Evolutionary conservation across 192 early-diverging fungal species (phyloP).

Genomic region (Spinellus fusiger): DNA sequence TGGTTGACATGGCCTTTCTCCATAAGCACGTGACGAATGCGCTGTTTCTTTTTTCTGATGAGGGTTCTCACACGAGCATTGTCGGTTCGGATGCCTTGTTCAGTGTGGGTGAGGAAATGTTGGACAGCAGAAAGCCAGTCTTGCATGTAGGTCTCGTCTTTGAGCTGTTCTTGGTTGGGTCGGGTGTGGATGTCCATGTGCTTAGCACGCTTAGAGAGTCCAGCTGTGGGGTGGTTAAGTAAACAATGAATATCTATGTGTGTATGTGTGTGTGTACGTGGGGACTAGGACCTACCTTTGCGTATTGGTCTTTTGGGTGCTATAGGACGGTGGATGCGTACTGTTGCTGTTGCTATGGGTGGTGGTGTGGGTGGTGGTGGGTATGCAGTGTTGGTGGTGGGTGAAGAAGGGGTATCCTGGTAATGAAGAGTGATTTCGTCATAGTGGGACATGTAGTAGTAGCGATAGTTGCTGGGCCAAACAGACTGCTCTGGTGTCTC

Average conservation of each 20-base stretch:
- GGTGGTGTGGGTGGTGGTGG: background rate
- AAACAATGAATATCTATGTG: background rate
- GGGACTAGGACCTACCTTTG: no score
- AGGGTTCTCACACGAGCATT: background rate
- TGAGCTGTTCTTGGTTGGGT: background rate
- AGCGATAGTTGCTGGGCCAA: background rate
- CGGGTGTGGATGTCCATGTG: background rate
- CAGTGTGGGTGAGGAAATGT: background rate
- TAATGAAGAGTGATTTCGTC: background rate
- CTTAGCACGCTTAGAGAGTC: background rate
- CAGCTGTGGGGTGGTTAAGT: background rate
- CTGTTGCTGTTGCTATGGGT: background rate
- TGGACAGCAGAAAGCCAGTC: background rate
- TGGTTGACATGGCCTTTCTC: no score
- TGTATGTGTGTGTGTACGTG: background rate
- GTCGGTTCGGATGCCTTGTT: background rate
- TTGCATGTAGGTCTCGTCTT: background rate
- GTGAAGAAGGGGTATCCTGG: background rate
- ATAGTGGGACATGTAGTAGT: background rate
- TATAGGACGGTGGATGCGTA: no score
- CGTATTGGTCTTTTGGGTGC: no score
- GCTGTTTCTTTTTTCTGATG: background rate
- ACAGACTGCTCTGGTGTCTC: no score
- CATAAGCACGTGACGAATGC: no score
- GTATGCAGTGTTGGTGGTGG: background rate